phyloP scores from a whole-genome alignment of 179 eudicot genomes.

The Nepenthes alata region DNA sequence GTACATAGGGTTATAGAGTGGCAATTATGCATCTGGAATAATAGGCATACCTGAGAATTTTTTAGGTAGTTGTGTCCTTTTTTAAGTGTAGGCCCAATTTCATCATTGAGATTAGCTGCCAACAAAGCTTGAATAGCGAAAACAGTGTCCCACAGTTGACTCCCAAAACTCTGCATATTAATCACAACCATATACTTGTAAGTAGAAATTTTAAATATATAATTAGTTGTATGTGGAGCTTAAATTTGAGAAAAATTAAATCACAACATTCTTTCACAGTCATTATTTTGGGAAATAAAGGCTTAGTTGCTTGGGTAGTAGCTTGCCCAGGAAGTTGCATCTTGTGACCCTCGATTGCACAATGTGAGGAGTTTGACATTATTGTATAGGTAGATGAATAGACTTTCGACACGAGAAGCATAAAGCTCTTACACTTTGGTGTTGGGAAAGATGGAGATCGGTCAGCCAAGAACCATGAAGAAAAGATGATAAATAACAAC shows the following conservation, averaged over 20 bases:
- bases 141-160: slow-evolving; percentile 57
- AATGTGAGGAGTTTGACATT: background rate
- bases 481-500: too few relatives aligned
- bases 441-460: too few relatives aligned
- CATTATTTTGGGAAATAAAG: background rate
- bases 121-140: slow-evolving; percentile 45
- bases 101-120: slow-evolving; percentile 26
- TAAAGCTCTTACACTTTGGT: background rate
- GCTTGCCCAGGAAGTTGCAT: too few relatives aligned
- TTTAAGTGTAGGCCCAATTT: slow-evolving; percentile 28
- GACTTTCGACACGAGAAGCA: background rate
- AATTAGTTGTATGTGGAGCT: too few relatives aligned
- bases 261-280: too few relatives aligned
- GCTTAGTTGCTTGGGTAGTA: background rate
- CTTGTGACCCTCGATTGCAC: too few relatives aligned
- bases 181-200: background rate
- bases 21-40: background rate
- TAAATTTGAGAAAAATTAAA: too few relatives aligned
- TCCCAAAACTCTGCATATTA: slow-evolving; percentile 44
- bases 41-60: slow-evolving; percentile 29
- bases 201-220: background rate
- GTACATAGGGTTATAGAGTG: too few relatives aligned
- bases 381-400: background rate
- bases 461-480: too few relatives aligned
- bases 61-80: slow-evolving; percentile 33